These are phyloP conservation scores for Aquilaria sinensis DNA, from an alignment of 345 rosid species.

Conservation along the genomic window DNA sequence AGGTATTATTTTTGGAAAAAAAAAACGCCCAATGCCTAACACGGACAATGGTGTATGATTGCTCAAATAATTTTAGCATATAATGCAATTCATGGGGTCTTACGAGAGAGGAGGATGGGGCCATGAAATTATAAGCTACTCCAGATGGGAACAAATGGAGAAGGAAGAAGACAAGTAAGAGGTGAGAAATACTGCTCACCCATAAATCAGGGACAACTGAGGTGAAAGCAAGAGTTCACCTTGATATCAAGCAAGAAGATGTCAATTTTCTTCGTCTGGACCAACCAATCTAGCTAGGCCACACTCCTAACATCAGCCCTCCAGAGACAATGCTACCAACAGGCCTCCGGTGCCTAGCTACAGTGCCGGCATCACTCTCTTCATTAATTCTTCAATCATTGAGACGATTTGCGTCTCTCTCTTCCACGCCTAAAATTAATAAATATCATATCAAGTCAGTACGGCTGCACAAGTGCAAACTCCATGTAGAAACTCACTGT, in stretches of 20 bases:
- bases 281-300: neutral
- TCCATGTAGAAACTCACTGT: no score
- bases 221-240: constrained; percentile 4
- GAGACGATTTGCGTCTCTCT: neutral
- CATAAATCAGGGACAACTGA: neutral
- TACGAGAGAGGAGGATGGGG: neutral
- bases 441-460: neutral
- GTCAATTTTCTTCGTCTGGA: neutral
- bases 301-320: neutral
- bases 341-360: neutral
- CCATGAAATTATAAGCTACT: constrained; percentile 4
- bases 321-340: neutral
- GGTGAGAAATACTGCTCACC: neutral
- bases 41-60: neutral
- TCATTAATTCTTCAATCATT: neutral
- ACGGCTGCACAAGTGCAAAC: neutral
- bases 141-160: neutral
- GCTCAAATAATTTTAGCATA: neutral
- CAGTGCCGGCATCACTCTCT: neutral
- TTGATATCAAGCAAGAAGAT: neutral
- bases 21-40: constrained; percentile 1
- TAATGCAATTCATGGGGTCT: constrained; percentile 14
- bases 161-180: neutral
- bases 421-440: neutral
- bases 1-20: neutral